phyloP scores from a whole-genome alignment of 345 rosid genomes.

The Combretum micranthum region DNA sequence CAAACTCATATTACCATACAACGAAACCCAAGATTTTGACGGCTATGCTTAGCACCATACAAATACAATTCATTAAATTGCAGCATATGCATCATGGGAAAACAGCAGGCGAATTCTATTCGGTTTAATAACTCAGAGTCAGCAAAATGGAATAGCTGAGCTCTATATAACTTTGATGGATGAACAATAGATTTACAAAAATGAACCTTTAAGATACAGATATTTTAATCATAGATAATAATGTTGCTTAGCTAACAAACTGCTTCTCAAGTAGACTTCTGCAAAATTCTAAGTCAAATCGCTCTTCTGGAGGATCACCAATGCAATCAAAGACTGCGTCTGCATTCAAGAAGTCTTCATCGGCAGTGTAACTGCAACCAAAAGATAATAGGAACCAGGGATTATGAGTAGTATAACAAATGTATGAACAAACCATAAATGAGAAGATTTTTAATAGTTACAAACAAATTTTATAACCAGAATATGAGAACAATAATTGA shows the following conservation, averaged over 20 bases:
- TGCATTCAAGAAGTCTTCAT: conserved; percentile 79
- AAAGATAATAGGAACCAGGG: background rate
- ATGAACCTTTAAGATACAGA: background rate
- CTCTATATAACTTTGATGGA: too few relatives aligned
- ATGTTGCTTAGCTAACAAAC: conserved; percentile 38
- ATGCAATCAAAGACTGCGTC: conserved; percentile 89
- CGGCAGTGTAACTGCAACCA: conserved; percentile 69
- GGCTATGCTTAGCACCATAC: too few relatives aligned
- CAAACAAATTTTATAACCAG: too few relatives aligned
- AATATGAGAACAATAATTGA: background rate
- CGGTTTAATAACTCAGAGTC: too few relatives aligned
- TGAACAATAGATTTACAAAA: background rate
- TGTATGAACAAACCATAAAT: too few relatives aligned
- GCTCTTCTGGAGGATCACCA: conserved; percentile 93
- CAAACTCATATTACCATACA: too few relatives aligned
- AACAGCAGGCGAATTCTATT: too few relatives aligned
- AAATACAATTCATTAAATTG: too few relatives aligned
- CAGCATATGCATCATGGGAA: too few relatives aligned
- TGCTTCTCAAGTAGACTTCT: conserved; percentile 77
- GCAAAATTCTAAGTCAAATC: conserved; percentile 74
- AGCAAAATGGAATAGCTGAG: too few relatives aligned
- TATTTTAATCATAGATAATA: background rate
- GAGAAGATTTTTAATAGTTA: too few relatives aligned
- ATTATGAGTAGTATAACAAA: background rate
- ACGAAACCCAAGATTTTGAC: too few relatives aligned